Evolutionary conservation across 106 monocot species (phyloP).

Genomic region (Apostasia ramifera): DNA sequence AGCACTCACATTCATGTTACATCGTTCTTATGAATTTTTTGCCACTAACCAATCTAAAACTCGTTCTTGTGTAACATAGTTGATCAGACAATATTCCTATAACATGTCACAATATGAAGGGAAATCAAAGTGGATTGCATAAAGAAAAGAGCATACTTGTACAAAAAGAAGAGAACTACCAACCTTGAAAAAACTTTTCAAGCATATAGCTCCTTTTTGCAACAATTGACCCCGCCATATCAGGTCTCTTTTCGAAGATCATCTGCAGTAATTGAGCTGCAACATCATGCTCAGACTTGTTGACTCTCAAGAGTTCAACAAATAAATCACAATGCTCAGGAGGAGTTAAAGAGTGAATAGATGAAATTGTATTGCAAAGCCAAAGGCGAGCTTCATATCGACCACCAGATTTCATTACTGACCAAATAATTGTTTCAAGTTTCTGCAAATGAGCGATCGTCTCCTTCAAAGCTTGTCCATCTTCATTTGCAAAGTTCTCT

Average conservation of each 20-base stretch:
- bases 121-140: no score
- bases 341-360: slow-evolving; percentile 35
- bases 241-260: slow-evolving; percentile 69
- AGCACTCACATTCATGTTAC: no score
- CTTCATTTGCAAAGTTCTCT: not conserved
- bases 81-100: no score
- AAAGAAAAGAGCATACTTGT: no score
- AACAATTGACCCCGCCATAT: slow-evolving; percentile 49
- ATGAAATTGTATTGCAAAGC: slow-evolving; percentile 75
- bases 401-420: slow-evolving; percentile 37
- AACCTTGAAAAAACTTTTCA: slow-evolving; percentile 84
- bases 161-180: no score
- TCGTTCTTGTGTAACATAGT: no score
- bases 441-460: slow-evolving; percentile 40
- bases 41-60: no score
- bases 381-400: slow-evolving; percentile 73
- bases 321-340: slow-evolving; percentile 41
- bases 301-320: slow-evolving; percentile 37
- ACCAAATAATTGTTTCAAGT: slow-evolving; percentile 57
- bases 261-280: slow-evolving; percentile 54
- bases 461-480: slow-evolving; percentile 29
- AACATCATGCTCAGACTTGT: slow-evolving; percentile 37
- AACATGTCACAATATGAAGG: no score
- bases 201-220: slow-evolving; percentile 56
- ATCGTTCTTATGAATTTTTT: no score